Evolutionary conservation across 495 filamentous ascomycete genomes (phyloP), one percentile per base, ranked within the genome.

Genomic region (Podospora conica): DNA sequence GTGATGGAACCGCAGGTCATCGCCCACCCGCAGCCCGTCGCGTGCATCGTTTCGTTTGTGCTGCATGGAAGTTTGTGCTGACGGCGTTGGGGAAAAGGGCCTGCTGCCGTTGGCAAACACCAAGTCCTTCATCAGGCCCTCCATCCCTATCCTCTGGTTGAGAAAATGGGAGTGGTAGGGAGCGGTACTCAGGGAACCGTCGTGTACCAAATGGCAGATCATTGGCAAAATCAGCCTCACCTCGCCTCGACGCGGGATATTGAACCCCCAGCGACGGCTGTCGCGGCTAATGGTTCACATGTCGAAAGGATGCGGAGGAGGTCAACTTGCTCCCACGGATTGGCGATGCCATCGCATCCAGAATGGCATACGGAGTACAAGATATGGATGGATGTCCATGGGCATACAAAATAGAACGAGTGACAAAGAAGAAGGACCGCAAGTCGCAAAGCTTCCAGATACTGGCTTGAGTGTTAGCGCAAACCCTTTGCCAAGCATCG

Each of bases 161-260:
- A n/a, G 18, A 18, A n/a, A n/a, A 7, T 48, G 40, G 40, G 40
- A 48, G n/a, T 48, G n/a, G 40, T n/a, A 48, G 25, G 2, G 6
- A 2, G 6, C 2, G 40, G 40, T n/a, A 48, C 18, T n/a, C n/a
- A n/a, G n/a, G n/a, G 40, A 11, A 31, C 29, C 3, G 29, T 31
- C 3, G 29, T 31, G 29, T 31, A 11, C 10, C 3, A 31, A 8
- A 15, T 61, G 27, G 59, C n/a, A 10, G 21, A 6, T 20, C n/a
- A 58, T 58, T 57, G 20, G 63, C 6, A 10, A 64, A 48, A 64
- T 58, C 63, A 64, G 55, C 63, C 63, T 64, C 63, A 53, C 63
- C 31, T 57, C 21, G 27, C 58, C 12, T 27, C 10, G 9, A 11
- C 55, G 10, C 15, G 29, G 23, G 31, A 1, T 9, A 20, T 24